These are phyloP conservation scores for Ceratobasidium sp. DNA, from an alignment of 1,284 basidiomycete species.

Conservation along the genomic window DNA sequence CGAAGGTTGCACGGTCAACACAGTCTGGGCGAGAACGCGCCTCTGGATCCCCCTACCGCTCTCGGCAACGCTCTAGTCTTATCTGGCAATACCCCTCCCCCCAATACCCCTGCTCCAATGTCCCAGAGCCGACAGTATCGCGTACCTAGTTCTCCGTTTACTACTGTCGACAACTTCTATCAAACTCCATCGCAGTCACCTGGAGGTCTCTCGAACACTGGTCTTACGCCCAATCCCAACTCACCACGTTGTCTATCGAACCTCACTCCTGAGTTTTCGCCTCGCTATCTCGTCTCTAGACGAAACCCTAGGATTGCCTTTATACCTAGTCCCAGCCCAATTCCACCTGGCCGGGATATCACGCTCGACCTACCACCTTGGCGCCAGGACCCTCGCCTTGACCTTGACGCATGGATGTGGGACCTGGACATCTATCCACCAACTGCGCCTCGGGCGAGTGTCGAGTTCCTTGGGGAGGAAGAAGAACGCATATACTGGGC, in stretches of 20 bases:
- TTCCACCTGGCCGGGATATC: neutral
- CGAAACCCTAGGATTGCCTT: neutral
- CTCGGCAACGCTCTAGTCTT: neutral
- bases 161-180: neutral
- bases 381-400: neutral
- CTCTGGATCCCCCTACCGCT: no score
- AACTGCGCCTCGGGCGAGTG: neutral
- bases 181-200: neutral
- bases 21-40: no score
- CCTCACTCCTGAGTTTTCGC: neutral
- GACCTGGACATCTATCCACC: neutral
- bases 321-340: neutral
- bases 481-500: neutral
- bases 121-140: no score
- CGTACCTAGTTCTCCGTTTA: no score
- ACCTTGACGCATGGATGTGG: neutral
- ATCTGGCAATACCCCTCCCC: neutral
- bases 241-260: neutral
- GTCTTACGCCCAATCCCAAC: neutral
- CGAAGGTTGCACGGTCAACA: neutral
- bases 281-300: neutral
- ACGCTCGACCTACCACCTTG: no score
- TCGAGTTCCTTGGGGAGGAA: neutral
- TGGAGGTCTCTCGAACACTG: neutral
- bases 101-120: neutral